Evolutionary conservation across 345 rosid genomes (phyloP).

Genomic region (Balakata baccata): DNA sequence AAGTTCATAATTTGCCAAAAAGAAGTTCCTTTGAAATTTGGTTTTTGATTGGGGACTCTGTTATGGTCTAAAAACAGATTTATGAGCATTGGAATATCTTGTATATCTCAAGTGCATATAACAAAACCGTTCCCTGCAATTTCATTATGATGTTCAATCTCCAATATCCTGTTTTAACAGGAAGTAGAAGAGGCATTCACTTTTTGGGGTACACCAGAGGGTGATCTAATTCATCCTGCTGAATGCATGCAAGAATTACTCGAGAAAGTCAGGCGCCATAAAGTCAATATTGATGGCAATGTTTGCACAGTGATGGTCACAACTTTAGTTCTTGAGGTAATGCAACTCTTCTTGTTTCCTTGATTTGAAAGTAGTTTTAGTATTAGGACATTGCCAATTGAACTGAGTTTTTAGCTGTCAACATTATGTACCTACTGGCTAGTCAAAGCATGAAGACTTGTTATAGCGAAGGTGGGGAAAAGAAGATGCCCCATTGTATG

Average conservation of each 20-base stretch:
- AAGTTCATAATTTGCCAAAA: background rate
- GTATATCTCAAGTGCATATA: no score
- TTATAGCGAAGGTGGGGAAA: background rate
- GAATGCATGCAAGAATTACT: conserved; percentile 96
- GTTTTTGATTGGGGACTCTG: background rate
- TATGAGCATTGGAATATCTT: background rate
- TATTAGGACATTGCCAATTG: background rate
- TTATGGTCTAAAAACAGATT: background rate
- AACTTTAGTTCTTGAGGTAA: conserved; percentile 96
- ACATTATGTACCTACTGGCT: background rate
- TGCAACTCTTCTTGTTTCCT: conserved; percentile 7
- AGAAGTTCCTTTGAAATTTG: background rate
- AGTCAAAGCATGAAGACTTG: background rate
- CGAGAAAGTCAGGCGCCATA: conserved; percentile 85
- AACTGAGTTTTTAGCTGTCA: background rate
- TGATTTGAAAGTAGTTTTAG: background rate
- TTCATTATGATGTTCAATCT: background rate
- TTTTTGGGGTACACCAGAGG: conserved; percentile 94
- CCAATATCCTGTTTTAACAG: conserved; percentile 36
- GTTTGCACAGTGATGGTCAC: conserved; percentile 94
- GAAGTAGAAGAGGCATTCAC: conserved; percentile 83
- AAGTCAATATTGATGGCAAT: conserved; percentile 86
- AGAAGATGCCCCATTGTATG: background rate
- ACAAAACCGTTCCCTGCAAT: background rate
- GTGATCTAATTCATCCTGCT: conserved; percentile 82